Conservation (phyloP, 1,284 basidiomycete genomes). For the Austroboletus olivaceoglutinosus region DNA sequence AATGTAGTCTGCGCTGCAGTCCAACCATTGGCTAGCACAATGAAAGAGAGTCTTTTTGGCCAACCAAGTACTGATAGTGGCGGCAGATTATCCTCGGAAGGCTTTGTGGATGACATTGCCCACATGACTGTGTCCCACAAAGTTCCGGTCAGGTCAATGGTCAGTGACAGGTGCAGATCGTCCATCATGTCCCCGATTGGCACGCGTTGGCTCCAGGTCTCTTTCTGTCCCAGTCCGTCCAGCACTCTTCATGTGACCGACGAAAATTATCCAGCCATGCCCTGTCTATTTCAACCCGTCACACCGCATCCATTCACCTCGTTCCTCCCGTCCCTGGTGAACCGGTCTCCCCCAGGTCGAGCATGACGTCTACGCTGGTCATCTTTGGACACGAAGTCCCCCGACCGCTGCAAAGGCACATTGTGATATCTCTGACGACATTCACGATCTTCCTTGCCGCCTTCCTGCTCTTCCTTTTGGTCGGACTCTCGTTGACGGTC, state of each 20-base stretch:
- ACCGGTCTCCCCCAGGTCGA: background rate
- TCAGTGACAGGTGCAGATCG: too few relatives aligned
- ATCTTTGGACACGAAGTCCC: slow-evolving; percentile 20
- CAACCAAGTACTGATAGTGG: too few relatives aligned
- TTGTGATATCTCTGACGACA: slow-evolving; percentile 45
- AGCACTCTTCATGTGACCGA: background rate
- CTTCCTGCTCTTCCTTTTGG: slow-evolving; percentile 70
- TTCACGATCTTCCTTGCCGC: slow-evolving; percentile 49
- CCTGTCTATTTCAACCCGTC: background rate
- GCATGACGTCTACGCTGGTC: slow-evolving; percentile 16
- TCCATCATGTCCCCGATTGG: background rate
- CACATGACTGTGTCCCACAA: too few relatives aligned
- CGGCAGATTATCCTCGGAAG: too few relatives aligned
- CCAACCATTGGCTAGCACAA: background rate
- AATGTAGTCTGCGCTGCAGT: background rate
- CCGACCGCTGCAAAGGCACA: slow-evolving; percentile 45
- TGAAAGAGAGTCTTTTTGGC: too few relatives aligned
- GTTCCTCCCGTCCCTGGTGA: background rate
- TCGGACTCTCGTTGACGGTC: slow-evolving; percentile 71
- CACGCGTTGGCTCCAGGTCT: background rate
- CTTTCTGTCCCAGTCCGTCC: background rate
- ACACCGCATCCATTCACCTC: background rate
- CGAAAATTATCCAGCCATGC: slow-evolving; percentile 2
- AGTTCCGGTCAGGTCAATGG: too few relatives aligned
- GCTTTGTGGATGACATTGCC: too few relatives aligned